These are phyloP conservation scores for Geranium brycei DNA, from an alignment of 345 rosid genomes.

Conservation along the genomic window DNA sequence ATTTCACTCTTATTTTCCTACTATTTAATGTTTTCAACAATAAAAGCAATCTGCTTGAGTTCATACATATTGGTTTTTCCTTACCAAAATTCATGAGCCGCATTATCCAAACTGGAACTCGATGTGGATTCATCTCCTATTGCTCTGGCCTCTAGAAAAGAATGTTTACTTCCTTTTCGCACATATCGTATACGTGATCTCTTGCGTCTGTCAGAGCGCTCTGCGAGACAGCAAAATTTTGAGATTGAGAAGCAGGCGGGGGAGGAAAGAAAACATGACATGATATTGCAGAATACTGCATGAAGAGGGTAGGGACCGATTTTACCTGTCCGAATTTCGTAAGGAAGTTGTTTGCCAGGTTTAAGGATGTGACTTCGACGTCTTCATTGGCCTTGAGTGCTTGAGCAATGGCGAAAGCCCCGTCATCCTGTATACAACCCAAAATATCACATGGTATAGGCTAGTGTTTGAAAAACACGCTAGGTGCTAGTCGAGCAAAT, in stretches of 20 bases:
- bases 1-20: too few species aligned
- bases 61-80: too few species aligned
- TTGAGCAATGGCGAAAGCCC: constrained; percentile 91
- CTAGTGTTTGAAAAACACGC: background rate
- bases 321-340: constrained; percentile 93
- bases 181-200: constrained; percentile 94
- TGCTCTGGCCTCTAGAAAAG: constrained; percentile 39
- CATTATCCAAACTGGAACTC: too few species aligned
- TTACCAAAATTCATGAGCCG: too few species aligned
- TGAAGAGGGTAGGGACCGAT: background rate
- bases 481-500: too few species aligned
- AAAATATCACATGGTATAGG: background rate
- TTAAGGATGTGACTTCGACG: constrained; percentile 60
- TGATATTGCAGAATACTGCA: background rate
- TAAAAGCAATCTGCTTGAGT: too few species aligned
- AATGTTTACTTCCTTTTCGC: constrained; percentile 74
- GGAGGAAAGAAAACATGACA: too few species aligned
- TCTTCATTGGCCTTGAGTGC: constrained; percentile 90
- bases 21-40: too few species aligned
- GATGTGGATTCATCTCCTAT: background rate
- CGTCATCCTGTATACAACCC: constrained; percentile 54
- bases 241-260: too few species aligned
- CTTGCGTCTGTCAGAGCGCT: constrained; percentile 78
- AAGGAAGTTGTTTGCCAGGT: constrained; percentile 77
- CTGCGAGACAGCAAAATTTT: constrained; percentile 23